These are phyloP conservation scores for Marasmius fiardii DNA, from an alignment of 1,284 basidiomycete species.

Conservation along the genomic window DNA sequence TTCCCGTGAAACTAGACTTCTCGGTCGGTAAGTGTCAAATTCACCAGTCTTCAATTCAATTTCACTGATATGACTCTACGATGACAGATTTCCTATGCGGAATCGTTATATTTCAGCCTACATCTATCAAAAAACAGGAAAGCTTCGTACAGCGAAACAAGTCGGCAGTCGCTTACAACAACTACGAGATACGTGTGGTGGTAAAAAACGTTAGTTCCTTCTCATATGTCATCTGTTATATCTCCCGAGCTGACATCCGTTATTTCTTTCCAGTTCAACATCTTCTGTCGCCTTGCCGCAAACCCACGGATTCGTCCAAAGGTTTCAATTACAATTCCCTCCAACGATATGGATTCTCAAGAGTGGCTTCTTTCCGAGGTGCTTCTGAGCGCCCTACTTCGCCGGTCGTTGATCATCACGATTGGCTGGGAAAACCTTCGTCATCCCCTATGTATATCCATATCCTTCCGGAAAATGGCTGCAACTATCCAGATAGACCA, in stretches of 20 bases:
- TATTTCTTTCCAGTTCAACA: slow-evolving; percentile 32
- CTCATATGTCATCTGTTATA: background rate
- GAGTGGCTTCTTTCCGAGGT: slow-evolving; percentile 23
- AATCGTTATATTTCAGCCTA: slow-evolving; percentile 73
- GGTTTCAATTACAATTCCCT: slow-evolving; percentile 26
- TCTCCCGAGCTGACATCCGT: background rate
- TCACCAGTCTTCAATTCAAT: background rate
- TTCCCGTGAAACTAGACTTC: slow-evolving; percentile 61
- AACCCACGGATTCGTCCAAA: slow-evolving; percentile 16
- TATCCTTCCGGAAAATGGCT: slow-evolving; percentile 38
- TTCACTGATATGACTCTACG: background rate
- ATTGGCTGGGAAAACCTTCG: slow-evolving; percentile 21
- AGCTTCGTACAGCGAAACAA: slow-evolving; percentile 65
- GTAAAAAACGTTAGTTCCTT: slow-evolving; percentile 50
- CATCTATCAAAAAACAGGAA: slow-evolving; percentile 60
- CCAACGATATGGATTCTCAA: slow-evolving; percentile 14
- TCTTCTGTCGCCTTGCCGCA: slow-evolving; percentile 38
- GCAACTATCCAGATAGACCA: background rate
- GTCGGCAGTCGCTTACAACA: slow-evolving; percentile 73
- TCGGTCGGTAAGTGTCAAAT: slow-evolving; percentile 42
- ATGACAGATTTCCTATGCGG: slow-evolving; percentile 53
- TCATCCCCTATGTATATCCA: slow-evolving; percentile 56
- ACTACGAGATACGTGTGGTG: slow-evolving; percentile 62
- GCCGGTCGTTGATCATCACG: slow-evolving; percentile 33
- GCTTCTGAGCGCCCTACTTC: slow-evolving; percentile 34